phyloP scores from a whole-genome alignment of 2,329 filamentous ascomycete species.

The Helminthosporium solani region DNA sequence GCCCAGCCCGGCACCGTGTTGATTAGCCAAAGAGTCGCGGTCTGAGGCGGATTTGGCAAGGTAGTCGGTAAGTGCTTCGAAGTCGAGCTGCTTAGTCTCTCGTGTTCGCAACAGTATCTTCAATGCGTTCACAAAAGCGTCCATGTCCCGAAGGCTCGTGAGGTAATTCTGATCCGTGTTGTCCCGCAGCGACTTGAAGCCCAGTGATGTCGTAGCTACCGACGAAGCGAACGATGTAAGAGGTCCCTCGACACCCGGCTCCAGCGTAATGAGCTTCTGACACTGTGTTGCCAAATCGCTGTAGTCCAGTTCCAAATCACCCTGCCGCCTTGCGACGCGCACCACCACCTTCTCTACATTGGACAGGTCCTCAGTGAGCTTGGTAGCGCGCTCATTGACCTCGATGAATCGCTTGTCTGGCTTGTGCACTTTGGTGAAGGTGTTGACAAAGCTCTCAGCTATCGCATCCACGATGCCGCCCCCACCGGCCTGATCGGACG shows the following conservation, averaged over 20 bases:
- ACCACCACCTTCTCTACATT: conserved; percentile 97
- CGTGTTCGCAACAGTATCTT: conserved; percentile 87
- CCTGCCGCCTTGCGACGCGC: conserved; percentile 81
- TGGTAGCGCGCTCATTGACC: conserved; percentile 87
- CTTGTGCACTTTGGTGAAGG: conserved; percentile 94
- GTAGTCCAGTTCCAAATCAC: conserved; percentile 84
- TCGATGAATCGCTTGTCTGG: conserved; percentile 93
- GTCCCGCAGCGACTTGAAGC: conserved; percentile 79
- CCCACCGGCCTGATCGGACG: conserved; percentile 40
- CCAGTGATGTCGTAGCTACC: conserved; percentile 78
- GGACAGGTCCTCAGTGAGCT: conserved; percentile 83
- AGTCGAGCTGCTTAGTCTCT: conserved; percentile 97
- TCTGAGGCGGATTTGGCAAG: conserved; percentile 87
- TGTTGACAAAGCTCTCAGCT: conserved; percentile 94
- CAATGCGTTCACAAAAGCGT: conserved; percentile 84
- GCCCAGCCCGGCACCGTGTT: conserved; percentile 64
- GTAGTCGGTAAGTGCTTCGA: conserved; percentile 93
- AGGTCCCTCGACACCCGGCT: conserved; percentile 79
- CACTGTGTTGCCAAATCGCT: conserved; percentile 90
- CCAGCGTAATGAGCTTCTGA: conserved; percentile 85
- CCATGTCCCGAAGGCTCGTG: conserved; percentile 89
- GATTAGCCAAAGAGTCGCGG: conserved; percentile 73
- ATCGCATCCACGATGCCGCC: conserved; percentile 89
- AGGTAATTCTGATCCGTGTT: conserved; percentile 95
- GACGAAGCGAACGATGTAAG: conserved; percentile 84